phyloP scores from a whole-genome alignment of 441 rosid species.

The Aleurites moluccanus region DNA sequence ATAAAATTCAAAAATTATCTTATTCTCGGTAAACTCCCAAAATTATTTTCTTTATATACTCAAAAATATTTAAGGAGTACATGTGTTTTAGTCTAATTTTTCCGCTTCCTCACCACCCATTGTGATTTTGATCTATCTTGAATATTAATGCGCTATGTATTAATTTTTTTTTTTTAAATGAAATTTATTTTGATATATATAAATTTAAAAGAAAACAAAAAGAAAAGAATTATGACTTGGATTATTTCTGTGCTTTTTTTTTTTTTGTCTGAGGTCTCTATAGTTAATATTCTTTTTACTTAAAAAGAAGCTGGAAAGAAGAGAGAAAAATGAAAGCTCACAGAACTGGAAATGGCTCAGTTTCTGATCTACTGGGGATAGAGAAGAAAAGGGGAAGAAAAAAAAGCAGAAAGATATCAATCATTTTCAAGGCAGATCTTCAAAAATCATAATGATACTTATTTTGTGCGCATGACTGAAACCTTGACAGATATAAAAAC shows the following conservation, averaged over 20 bases:
- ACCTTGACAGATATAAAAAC: slow-evolving; percentile 12
- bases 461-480: slow-evolving; percentile 17
- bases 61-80: no score
- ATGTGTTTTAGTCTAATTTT: no score
- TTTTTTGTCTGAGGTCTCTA: background rate
- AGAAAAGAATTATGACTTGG: background rate
- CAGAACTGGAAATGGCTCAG: slow-evolving; percentile 7
- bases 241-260: background rate
- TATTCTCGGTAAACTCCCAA: no score
- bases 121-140: no score
- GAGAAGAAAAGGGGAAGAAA: background rate
- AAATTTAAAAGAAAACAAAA: background rate
- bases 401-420: slow-evolving; percentile 16
- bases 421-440: slow-evolving; percentile 31
- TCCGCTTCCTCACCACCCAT: no score
- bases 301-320: background rate
- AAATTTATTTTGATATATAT: no score
- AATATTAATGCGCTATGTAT: no score
- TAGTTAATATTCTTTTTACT: background rate
- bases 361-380: slow-evolving; percentile 1
- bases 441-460: slow-evolving; percentile 16
- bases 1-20: no score
- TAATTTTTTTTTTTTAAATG: no score
- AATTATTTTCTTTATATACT: no score
- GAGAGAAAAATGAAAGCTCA: background rate